Evolutionary conservation across 2,329 filamentous ascomycete genomes (phyloP).

Genomic region (Calonectria pseudoturangicola): DNA sequence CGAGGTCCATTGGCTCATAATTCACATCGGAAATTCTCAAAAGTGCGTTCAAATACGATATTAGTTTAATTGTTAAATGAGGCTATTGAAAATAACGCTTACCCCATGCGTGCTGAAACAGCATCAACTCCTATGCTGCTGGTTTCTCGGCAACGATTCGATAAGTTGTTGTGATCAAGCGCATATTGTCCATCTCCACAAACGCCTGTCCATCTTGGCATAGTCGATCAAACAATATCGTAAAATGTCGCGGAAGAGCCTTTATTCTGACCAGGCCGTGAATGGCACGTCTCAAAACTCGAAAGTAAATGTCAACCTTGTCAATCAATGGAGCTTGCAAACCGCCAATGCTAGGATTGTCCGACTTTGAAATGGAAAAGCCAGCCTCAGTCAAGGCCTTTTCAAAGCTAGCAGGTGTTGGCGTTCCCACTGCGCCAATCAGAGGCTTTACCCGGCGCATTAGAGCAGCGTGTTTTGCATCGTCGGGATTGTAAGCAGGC

Average conservation of each 20-base stretch:
- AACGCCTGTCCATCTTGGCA: constrained; percentile 38
- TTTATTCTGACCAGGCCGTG: constrained; percentile 29
- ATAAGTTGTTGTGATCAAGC: constrained; percentile 39
- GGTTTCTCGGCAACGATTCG: constrained; percentile 33
- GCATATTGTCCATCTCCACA: constrained; percentile 39
- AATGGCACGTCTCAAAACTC: constrained; percentile 27
- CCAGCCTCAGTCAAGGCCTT: constrained; percentile 34
- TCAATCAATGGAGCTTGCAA: constrained; percentile 34
- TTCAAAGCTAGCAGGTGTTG: constrained; percentile 32
- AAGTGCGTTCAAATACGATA: no score
- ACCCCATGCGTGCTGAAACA: no score
- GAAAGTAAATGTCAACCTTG: constrained; percentile 39
- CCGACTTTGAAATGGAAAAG: constrained; percentile 24
- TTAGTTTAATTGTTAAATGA: background rate
- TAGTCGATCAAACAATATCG: constrained; percentile 31
- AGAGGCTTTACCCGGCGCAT: constrained; percentile 39
- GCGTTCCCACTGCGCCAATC: constrained; percentile 36
- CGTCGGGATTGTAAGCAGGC: constrained; percentile 28
- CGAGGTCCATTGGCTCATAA: no score
- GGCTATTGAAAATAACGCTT: background rate
- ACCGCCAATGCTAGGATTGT: constrained; percentile 35
- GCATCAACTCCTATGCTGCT: background rate
- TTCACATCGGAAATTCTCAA: no score
- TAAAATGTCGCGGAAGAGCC: constrained; percentile 31
- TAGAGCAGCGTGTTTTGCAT: constrained; percentile 22